Evolutionary conservation across 139 green algal genomes (phyloP).

Genomic region (Chlamydomonas schloesseri): DNA sequence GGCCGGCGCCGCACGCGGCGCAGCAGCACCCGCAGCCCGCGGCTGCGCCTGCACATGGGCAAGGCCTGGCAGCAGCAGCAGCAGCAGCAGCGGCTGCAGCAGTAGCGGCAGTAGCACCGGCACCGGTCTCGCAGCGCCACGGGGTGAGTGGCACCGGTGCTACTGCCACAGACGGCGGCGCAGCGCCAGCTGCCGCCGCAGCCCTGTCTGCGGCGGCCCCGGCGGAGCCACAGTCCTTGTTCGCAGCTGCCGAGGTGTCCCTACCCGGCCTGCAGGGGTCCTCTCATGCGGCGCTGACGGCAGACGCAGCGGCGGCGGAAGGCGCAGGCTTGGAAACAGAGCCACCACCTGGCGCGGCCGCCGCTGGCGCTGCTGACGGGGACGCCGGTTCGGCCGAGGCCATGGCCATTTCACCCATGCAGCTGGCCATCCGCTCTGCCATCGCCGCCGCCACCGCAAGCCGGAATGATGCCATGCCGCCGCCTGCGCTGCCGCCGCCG

Average conservation of each 20-base stretch:
- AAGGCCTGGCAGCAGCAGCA: not conserved
- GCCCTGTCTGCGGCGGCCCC: not conserved
- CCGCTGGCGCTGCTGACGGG: not conserved
- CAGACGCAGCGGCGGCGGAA: not conserved
- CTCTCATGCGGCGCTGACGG: not conserved
- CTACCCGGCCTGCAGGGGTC: too few relatives aligned
- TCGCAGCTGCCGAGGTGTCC: too few relatives aligned
- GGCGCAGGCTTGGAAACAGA: too few relatives aligned
- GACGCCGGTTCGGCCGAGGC: not conserved
- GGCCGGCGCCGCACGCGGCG: too few relatives aligned
- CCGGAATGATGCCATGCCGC: not conserved
- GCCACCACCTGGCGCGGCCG: not conserved
- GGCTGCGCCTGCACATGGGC: too few relatives aligned
- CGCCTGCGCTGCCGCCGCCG: slow-evolving; percentile 5
- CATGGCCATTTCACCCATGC: not conserved
- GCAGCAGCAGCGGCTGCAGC: not conserved
- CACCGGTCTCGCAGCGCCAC: not conserved
- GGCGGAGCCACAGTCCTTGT: not conserved
- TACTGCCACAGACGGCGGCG: not conserved
- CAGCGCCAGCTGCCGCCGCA: not conserved
- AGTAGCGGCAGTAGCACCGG: not conserved
- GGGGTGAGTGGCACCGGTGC: too few relatives aligned
- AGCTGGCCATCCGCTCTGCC: slow-evolving; percentile 27
- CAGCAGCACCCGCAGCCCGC: not conserved
- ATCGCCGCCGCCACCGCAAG: not conserved